Evolutionary conservation across 2,329 filamentous ascomycete species (phyloP).

Genomic region (Biscogniauxia mediterranea): DNA sequence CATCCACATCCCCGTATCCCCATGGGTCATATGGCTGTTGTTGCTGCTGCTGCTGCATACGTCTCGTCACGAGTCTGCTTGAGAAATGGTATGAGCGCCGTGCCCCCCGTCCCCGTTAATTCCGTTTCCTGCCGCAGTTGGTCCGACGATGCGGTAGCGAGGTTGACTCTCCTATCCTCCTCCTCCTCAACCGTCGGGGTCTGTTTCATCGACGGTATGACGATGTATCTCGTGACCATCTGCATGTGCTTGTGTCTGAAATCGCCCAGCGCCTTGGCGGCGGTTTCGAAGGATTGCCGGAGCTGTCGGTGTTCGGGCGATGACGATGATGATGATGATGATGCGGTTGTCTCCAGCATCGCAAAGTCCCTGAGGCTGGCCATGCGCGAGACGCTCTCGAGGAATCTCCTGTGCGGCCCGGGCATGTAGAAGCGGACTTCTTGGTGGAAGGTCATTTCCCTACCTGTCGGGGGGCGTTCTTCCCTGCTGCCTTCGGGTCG

Average conservation of each 20-base stretch:
- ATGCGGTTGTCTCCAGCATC: conserved; percentile 11
- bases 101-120: conserved; percentile 83
- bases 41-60: conserved; percentile 14
- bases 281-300: conserved; percentile 61
- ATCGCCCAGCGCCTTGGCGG: conserved; percentile 69
- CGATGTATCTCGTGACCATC: conserved; percentile 87
- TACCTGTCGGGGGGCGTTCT: conserved; percentile 10
- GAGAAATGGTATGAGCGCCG: conserved; percentile 81
- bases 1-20: neutral
- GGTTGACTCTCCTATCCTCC: conserved; percentile 33
- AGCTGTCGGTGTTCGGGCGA: conserved; percentile 49
- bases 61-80: conserved; percentile 90
- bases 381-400: conserved; percentile 66
- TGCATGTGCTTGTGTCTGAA: conserved; percentile 86
- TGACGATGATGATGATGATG: conserved; percentile 19
- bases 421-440: conserved; percentile 92
- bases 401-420: conserved; percentile 74
- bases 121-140: conserved; percentile 33
- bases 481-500: conserved; percentile 7
- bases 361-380: conserved; percentile 74
- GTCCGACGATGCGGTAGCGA: conserved; percentile 44
- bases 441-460: conserved; percentile 44
- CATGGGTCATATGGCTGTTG: neutral
- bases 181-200: conserved; percentile 9
- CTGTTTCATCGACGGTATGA: conserved; percentile 64